phyloP scores from a whole-genome alignment of 345 rosid genomes.

The Euphorbia peplus region DNA sequence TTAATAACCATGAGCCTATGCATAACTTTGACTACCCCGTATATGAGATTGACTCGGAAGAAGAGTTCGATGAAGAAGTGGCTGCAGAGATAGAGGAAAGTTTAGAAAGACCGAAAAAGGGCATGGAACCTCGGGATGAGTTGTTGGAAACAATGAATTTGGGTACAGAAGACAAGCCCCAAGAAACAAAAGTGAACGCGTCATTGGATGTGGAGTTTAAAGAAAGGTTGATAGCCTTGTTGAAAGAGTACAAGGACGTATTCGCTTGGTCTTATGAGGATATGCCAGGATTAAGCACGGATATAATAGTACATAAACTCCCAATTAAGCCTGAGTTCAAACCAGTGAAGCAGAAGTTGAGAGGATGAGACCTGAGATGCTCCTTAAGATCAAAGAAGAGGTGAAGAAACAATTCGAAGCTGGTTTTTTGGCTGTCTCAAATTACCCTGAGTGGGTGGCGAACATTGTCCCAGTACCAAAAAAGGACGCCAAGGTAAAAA shows the following conservation, averaged over 20 bases:
- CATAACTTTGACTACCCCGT: no score
- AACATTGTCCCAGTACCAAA: neutral
- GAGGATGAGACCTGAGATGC: neutral
- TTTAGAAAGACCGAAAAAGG: neutral
- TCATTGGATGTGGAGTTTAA: neutral
- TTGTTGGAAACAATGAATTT: no score
- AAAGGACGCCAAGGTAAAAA: neutral
- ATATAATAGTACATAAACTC: neutral
- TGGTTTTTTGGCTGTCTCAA: neutral
- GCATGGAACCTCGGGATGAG: neutral
- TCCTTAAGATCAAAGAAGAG: conserved; percentile 2
- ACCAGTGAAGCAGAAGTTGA: neutral
- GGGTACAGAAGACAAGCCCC: neutral
- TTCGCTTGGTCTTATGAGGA: neutral
- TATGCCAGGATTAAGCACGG: neutral
- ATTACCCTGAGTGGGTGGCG: neutral
- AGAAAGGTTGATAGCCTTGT: neutral
- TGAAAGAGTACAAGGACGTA: neutral
- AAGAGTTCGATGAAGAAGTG: no score
- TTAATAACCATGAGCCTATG: no score
- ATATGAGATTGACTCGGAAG: no score
- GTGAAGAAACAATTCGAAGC: neutral
- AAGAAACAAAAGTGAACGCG: neutral
- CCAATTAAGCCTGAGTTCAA: neutral
- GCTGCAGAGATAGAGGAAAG: no score